phyloP scores from a whole-genome alignment of 179 eudicot genomes.

The Sideroxylon spinosum region DNA sequence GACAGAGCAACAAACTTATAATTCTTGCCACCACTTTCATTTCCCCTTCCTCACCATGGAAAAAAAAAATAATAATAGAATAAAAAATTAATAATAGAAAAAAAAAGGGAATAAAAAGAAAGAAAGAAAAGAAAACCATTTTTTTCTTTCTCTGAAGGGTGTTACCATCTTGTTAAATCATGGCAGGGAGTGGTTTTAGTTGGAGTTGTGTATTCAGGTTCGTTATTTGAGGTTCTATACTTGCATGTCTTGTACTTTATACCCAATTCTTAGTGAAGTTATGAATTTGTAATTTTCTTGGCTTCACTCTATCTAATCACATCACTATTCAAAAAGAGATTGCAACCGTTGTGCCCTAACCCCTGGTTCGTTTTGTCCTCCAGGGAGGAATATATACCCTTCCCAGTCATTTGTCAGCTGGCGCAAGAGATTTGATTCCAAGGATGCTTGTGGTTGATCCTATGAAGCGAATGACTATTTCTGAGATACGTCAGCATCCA shows the following conservation, averaged over 20 bases:
- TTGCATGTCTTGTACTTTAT: neutral
- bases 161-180: neutral
- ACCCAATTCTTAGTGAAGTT: neutral
- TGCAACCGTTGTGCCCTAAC: neutral
- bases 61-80: too few species aligned
- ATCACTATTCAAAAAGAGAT: neutral
- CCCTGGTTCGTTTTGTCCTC: slow-evolving; percentile 12
- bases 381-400: slow-evolving; percentile 94
- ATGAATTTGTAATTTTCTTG: neutral
- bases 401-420: slow-evolving; percentile 84
- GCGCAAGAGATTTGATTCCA: slow-evolving; percentile 89
- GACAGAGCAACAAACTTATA: neutral
- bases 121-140: too few species aligned
- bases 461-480: slow-evolving; percentile 83
- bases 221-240: neutral
- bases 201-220: neutral
- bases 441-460: slow-evolving; percentile 96
- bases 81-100: neutral
- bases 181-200: neutral
- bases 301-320: neutral
- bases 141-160: neutral
- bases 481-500: slow-evolving; percentile 77
- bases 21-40: too few species aligned
- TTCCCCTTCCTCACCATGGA: too few species aligned
- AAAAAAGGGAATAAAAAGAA: neutral